Conservation (phyloP, 2,329 filamentous ascomycete species). For the Myriosclerotinia curreyana region DNA sequence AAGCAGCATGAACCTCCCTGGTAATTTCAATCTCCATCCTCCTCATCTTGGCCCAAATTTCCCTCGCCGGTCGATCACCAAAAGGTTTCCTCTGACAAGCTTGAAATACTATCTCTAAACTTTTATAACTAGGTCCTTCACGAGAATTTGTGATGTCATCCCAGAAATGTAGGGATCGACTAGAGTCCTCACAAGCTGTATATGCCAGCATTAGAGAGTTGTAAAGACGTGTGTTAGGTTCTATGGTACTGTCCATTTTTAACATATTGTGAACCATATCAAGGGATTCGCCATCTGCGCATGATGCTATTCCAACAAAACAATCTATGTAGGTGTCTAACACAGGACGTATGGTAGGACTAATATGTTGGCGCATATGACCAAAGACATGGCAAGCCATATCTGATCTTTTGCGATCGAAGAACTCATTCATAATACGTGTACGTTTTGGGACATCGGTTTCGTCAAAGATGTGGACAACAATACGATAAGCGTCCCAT, state of each 20-base stretch:
- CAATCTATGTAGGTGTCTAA: conserved; percentile 73
- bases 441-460: conserved; percentile 64
- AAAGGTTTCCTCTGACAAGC: conserved; percentile 64
- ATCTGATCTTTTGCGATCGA: conserved; percentile 71
- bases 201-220: conserved; percentile 90
- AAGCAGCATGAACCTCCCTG: conserved; percentile 68
- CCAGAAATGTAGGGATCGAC: conserved; percentile 76
- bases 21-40: conserved; percentile 78
- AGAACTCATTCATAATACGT: conserved; percentile 78
- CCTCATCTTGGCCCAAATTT: conserved; percentile 69
- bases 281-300: conserved; percentile 60
- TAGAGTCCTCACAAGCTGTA: conserved; percentile 62
- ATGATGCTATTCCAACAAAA: conserved; percentile 70
- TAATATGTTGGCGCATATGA: conserved; percentile 82
- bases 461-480: conserved; percentile 63
- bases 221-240: conserved; percentile 70
- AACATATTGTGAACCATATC: conserved; percentile 86
- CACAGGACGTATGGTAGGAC: conserved; percentile 61
- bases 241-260: conserved; percentile 82
- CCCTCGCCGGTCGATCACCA: conserved; percentile 58
- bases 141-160: conserved; percentile 73
- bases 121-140: conserved; percentile 84
- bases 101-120: conserved; percentile 76
- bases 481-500: conserved; percentile 65
- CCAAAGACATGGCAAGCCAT: conserved; percentile 86